phyloP scores from a whole-genome alignment of 176 grass and related monocot species.

The Bonia amplexicaulis region DNA sequence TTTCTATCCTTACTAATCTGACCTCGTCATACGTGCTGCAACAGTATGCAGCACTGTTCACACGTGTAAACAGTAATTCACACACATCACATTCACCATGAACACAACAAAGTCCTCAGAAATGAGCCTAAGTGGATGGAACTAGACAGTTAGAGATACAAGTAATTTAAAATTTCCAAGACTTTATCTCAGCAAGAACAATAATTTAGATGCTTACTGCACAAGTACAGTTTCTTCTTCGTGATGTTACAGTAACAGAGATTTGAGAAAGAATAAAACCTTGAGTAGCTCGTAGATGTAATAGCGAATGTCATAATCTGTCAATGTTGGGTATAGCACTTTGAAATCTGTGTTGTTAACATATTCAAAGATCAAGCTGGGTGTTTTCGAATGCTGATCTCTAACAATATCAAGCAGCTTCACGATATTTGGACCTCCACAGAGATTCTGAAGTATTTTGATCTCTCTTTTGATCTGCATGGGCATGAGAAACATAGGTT shows the following conservation, averaged over 20 bases:
- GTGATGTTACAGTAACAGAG: constrained; percentile 18
- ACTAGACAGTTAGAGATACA: not conserved
- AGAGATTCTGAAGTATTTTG: constrained; percentile 97
- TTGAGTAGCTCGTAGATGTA: constrained; percentile 97
- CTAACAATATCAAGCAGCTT: constrained; percentile 95
- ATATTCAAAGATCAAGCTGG: constrained; percentile 95
- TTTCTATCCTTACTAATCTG: too few relatives aligned
- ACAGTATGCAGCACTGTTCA: too few relatives aligned
- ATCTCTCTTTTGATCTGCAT: constrained; percentile 98
- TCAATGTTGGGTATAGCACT: constrained; percentile 82
- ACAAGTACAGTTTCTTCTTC: not conserved
- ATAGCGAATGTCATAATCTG: constrained; percentile 98
- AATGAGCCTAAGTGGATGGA: not conserved
- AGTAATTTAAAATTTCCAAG: not conserved
- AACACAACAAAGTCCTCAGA: not conserved
- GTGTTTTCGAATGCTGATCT: constrained; percentile 94
- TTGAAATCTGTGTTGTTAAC: constrained; percentile 99
- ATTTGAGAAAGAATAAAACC: constrained; percentile 30
- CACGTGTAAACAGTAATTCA: too few relatives aligned
- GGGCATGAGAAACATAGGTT: not conserved
- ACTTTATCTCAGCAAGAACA: not conserved
- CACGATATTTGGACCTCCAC: constrained; percentile 94
- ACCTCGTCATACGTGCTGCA: too few relatives aligned
- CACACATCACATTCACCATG: not conserved
- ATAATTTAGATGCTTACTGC: not conserved